Evolutionary conservation across 768 basidiomycete genomes (phyloP).

Genomic region (Amanita muscaria): DNA sequence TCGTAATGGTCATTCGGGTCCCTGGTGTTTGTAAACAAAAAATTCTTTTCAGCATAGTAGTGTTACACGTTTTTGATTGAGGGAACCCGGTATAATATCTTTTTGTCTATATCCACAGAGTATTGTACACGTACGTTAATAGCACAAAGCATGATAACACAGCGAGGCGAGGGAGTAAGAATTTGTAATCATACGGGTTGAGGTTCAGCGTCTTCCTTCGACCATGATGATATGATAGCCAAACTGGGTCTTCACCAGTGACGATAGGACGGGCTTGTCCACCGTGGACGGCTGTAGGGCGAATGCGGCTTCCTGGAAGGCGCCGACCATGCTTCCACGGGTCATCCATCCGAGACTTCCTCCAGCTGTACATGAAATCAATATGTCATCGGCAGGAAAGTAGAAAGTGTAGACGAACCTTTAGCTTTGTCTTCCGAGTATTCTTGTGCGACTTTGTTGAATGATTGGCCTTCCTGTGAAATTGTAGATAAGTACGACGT

Average conservation of each 20-base stretch:
- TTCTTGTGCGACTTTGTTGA: constrained; percentile 85
- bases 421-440: constrained; percentile 91
- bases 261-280: constrained; percentile 65
- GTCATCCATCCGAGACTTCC: constrained; percentile 85
- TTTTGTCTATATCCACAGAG: background rate
- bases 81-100: too few species aligned
- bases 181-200: background rate
- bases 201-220: constrained; percentile 64
- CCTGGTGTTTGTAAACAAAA: too few species aligned
- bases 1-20: too few species aligned
- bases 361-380: constrained; percentile 41
- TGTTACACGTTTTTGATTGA: too few species aligned
- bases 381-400: too few species aligned
- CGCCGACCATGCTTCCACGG: constrained; percentile 81
- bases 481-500: background rate
- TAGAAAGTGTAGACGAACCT: constrained; percentile 30
- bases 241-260: constrained; percentile 73
- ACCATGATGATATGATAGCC: constrained; percentile 93
- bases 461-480: constrained; percentile 59
- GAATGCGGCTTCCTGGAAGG: constrained; percentile 88
- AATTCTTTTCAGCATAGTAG: too few species aligned
- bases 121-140: background rate
- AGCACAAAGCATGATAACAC: background rate
- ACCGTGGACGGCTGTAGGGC: constrained; percentile 69
- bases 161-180: too few species aligned